phyloP scores from a whole-genome alignment of 768 basidiomycete species.

The Russula brevipes region DNA sequence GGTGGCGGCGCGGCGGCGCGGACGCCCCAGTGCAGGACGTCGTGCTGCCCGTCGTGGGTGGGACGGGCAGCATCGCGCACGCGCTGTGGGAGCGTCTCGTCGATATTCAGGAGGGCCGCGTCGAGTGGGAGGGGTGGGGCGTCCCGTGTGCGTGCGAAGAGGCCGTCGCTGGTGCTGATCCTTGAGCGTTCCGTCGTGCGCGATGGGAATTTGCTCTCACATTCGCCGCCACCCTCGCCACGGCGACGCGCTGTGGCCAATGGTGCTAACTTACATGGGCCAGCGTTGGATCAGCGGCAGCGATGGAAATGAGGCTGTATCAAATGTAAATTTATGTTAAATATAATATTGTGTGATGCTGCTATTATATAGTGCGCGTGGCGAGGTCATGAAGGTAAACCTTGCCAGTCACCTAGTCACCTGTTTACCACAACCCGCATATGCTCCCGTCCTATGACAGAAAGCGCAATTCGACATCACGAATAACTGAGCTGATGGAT shows the following conservation, averaged over 20 bases:
- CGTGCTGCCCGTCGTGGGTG: conserved; percentile 49
- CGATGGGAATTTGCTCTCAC: no score
- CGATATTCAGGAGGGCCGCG: conserved; percentile 67
- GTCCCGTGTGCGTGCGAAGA: conserved; percentile 38
- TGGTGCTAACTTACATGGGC: background rate
- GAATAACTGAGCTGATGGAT: no score
- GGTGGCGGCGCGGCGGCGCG: conserved; percentile 48
- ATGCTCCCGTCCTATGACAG: no score
- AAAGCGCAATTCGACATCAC: no score
- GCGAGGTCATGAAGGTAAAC: background rate
- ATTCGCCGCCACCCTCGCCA: background rate
- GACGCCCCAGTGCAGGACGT: conserved; percentile 17
- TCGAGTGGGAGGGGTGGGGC: conserved; percentile 61
- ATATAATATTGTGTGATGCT: background rate
- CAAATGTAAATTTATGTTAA: background rate
- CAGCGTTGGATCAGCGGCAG: background rate
- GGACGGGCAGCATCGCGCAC: conserved; percentile 49
- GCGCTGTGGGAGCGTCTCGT: conserved; percentile 68
- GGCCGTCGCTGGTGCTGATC: background rate
- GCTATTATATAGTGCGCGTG: background rate
- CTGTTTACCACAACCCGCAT: no score
- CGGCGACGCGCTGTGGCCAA: background rate
- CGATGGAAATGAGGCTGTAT: background rate
- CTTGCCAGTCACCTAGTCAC: no score
- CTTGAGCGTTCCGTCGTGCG: background rate